These are phyloP conservation scores for Sanghuangporus weigelae DNA, from an alignment of 1,284 basidiomycete genomes.

Conservation along the genomic window DNA sequence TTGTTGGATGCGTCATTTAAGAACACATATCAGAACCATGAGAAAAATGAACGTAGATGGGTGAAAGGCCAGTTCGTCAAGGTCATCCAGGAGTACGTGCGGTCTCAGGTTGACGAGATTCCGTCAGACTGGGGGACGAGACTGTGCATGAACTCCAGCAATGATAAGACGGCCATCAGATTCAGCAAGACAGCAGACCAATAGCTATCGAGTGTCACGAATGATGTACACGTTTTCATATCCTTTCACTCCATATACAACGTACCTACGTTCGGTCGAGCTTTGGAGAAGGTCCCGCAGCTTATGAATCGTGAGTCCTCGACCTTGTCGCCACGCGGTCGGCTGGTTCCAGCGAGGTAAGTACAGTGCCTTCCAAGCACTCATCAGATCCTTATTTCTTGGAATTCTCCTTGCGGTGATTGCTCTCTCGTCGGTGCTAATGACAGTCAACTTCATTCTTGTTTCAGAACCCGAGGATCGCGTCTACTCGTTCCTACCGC, in stretches of 20 bases:
- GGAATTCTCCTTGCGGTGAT: background rate
- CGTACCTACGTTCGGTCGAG: conserved; percentile 56
- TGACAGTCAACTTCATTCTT: background rate
- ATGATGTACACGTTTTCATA: conserved; percentile 91
- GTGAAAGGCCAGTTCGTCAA: conserved; percentile 60
- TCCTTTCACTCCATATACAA: conserved; percentile 73
- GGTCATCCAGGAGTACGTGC: conserved; percentile 37
- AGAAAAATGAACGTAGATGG: conserved; percentile 65
- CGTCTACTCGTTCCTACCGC: background rate
- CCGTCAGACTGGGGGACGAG: conserved; percentile 49
- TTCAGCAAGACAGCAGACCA: conserved; percentile 61
- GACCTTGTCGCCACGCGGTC: background rate
- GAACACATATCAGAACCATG: conserved; percentile 47
- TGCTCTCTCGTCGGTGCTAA: background rate
- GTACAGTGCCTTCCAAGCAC: background rate
- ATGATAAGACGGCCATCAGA: conserved; percentile 73
- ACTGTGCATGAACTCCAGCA: conserved; percentile 66
- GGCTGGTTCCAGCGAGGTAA: background rate
- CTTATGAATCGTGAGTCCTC: conserved; percentile 75
- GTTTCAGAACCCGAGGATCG: background rate
- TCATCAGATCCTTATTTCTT: background rate
- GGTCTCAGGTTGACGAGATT: conserved; percentile 23
- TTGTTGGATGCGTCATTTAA: conserved; percentile 18
- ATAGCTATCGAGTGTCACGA: too few species aligned
- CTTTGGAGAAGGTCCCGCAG: conserved; percentile 86